Conservation (phyloP, 2,329 filamentous ascomycete genomes). For the Sarocladiaceae sp. region DNA sequence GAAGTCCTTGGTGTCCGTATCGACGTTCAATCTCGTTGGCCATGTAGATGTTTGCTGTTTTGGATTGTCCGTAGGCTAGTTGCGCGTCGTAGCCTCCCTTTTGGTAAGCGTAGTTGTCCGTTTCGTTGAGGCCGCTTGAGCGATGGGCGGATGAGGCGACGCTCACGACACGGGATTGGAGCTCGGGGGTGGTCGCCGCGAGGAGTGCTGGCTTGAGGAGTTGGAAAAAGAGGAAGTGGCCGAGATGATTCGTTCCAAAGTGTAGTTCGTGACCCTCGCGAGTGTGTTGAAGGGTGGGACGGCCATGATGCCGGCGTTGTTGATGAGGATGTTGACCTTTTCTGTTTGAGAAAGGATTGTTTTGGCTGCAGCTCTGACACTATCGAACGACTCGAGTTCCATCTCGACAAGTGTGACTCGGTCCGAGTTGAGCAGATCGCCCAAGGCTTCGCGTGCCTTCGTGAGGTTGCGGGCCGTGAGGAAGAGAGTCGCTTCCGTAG, state of each 20-base stretch:
- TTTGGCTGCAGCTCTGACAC: constrained; percentile 14
- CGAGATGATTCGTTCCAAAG: constrained; percentile 30
- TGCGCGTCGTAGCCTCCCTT: constrained; percentile 20
- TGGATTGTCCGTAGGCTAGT: constrained; percentile 41
- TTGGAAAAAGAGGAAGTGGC: constrained; percentile 26
- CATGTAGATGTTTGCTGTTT: constrained; percentile 48
- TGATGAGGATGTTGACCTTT: constrained; percentile 37
- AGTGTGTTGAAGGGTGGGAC: constrained; percentile 20
- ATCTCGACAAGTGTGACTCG: no score
- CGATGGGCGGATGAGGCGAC: constrained; percentile 40
- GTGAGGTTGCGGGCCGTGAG: no score
- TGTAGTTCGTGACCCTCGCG: constrained; percentile 30
- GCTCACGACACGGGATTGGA: constrained; percentile 40
- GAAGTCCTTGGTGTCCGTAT: constrained; percentile 35
- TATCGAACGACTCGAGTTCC: constrained; percentile 14
- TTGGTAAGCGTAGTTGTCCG: constrained; percentile 17
- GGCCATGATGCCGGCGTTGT: constrained; percentile 41
- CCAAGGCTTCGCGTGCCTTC: no score
- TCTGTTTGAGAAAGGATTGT: constrained; percentile 14
- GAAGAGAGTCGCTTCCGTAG: no score
- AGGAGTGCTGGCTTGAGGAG: constrained; percentile 25
- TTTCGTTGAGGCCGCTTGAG: constrained; percentile 8
- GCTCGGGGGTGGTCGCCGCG: constrained; percentile 13
- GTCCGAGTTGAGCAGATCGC: no score
- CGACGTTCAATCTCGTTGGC: constrained; percentile 44